Percentiles rank a stretch among this genome's conserved stretches.
Evolutionary conservation across 768 basidiomycete genomes (phyloP).

Genomic region (Mycena vulgaris): DNA sequence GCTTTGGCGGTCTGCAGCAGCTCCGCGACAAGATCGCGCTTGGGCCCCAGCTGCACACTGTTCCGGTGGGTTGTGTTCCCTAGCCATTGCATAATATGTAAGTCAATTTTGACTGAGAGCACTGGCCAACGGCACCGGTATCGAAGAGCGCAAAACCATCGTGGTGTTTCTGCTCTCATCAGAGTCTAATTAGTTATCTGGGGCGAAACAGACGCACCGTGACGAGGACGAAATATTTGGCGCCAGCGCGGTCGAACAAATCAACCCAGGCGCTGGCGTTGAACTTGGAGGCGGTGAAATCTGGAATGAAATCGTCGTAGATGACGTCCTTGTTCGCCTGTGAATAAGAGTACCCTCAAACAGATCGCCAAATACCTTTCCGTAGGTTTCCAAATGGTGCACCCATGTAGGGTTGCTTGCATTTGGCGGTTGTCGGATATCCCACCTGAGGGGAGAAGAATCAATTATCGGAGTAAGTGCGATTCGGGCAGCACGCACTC

Average conservation of each 20-base stretch:
- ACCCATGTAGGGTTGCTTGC: constrained; percentile 59
- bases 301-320: constrained; percentile 73
- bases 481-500: constrained; percentile 53
- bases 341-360: background rate
- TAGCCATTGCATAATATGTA: background rate
- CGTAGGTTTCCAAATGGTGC: constrained; percentile 67
- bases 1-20: constrained; percentile 64
- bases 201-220: constrained; percentile 53
- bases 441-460: constrained; percentile 47
- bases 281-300: constrained; percentile 68
- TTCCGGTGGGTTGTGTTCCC: constrained; percentile 66
- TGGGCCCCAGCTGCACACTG: constrained; percentile 63
- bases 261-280: constrained; percentile 70
- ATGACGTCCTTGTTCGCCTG: constrained; percentile 54
- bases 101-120: background rate
- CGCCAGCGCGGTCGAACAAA: constrained; percentile 69
- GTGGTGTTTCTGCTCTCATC: constrained; percentile 68
- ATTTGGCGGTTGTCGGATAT: constrained; percentile 54
- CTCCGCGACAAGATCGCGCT: constrained; percentile 67
- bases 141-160: constrained; percentile 74
- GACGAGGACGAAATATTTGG: constrained; percentile 74
- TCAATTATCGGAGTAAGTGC: background rate
- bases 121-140: constrained; percentile 44
- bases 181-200: background rate
- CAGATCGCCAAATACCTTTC: constrained; percentile 45